These are phyloP conservation scores for Scheffersomyces ergatensis DNA, from an alignment of 805 yeast species.

Conservation along the genomic window DNA sequence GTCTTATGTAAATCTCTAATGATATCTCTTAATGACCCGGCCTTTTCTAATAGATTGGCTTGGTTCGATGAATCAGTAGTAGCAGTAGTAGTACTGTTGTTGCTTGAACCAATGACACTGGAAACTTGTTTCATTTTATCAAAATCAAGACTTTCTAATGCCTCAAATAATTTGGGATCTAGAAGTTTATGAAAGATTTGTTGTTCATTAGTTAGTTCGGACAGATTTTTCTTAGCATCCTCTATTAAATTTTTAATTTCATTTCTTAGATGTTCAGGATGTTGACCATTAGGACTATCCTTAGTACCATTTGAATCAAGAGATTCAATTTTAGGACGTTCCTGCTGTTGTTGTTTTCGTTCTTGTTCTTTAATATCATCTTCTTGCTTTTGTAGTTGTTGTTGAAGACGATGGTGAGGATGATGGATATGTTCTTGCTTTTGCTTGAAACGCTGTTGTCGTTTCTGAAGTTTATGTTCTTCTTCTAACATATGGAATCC, in stretches of 20 bases:
- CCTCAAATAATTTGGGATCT: slow-evolving; percentile 26
- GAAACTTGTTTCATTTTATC: slow-evolving; percentile 17
- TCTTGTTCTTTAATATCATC: background rate
- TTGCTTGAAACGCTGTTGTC: slow-evolving; percentile 16
- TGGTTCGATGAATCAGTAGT: slow-evolving; percentile 6
- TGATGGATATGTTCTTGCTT: slow-evolving; percentile 4
- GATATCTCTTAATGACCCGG: slow-evolving; percentile 22
- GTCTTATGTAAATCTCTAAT: slow-evolving; percentile 23
- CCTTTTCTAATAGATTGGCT: slow-evolving; percentile 21
- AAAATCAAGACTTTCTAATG: slow-evolving; percentile 24
- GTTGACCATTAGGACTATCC: background rate
- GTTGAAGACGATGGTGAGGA: background rate
- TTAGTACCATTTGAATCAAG: background rate
- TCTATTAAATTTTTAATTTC: background rate
- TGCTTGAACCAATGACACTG: slow-evolving; percentile 4
- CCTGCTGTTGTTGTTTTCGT: background rate
- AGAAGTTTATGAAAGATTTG: slow-evolving; percentile 19
- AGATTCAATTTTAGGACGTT: background rate
- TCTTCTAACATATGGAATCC: slow-evolving; percentile 35
- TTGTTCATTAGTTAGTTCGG: slow-evolving; percentile 8
- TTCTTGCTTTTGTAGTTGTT: background rate
- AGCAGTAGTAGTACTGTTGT: too few species aligned
- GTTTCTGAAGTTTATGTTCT: slow-evolving; percentile 27
- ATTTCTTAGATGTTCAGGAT: background rate
- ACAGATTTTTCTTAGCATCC: background rate